Conservation (phyloP, 441 rosid genomes). For the Populus tomentosa region DNA sequence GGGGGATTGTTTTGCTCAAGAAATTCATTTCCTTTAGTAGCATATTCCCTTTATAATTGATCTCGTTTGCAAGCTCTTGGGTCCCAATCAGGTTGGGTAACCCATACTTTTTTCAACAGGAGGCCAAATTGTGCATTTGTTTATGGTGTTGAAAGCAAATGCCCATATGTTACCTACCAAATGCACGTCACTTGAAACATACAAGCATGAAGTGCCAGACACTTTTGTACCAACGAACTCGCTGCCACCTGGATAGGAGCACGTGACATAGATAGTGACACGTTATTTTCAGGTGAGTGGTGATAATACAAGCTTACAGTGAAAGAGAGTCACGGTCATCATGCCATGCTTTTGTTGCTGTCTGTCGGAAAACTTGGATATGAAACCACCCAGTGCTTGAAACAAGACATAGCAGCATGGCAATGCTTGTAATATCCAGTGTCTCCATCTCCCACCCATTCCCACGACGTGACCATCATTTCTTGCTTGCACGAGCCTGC, state of each 20-base stretch:
- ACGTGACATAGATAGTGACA: slow-evolving; percentile 8
- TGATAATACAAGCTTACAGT: neutral
- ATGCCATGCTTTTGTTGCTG: neutral
- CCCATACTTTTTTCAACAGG: too few relatives aligned
- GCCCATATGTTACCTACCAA: too few relatives aligned
- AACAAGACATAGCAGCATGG: neutral
- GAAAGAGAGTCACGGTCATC: neutral
- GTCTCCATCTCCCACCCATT: neutral
- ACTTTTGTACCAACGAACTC: neutral
- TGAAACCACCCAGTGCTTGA: neutral
- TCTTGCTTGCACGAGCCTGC: slow-evolving; percentile 26
- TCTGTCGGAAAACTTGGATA: neutral
- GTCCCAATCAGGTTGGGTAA: too few relatives aligned
- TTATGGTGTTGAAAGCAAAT: too few relatives aligned
- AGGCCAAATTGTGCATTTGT: too few relatives aligned
- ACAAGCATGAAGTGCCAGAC: neutral
- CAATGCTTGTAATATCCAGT: neutral
- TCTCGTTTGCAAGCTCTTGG: too few relatives aligned
- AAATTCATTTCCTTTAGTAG: too few relatives aligned
- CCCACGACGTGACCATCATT: slow-evolving; percentile 30
- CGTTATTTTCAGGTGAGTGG: slow-evolving; percentile 17
- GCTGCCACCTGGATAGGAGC: neutral
- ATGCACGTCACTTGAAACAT: neutral
- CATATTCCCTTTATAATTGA: too few relatives aligned
- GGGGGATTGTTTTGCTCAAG: too few relatives aligned